Evolutionary conservation across 768 basidiomycete species (phyloP).

Genomic region (Macrolepiota fuliginosa): DNA sequence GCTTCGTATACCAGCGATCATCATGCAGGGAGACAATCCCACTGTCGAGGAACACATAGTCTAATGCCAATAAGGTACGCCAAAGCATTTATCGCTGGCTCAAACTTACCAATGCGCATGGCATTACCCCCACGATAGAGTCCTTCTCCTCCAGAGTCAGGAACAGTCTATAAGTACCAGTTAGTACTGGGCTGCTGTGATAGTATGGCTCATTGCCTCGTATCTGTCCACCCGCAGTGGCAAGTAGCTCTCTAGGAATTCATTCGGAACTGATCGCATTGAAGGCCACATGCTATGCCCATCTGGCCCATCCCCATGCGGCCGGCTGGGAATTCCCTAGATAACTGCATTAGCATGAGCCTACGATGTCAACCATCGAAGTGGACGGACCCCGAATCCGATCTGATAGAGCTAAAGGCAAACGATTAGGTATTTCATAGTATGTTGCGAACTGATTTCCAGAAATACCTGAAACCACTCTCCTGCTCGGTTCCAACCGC

Average conservation of each 20-base stretch:
- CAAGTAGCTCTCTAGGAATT: slow-evolving; percentile 27
- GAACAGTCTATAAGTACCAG: slow-evolving; percentile 16
- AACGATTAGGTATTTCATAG: not conserved
- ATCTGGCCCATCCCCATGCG: slow-evolving; percentile 24
- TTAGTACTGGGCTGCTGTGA: not conserved
- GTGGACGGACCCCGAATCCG: slow-evolving; percentile 21
- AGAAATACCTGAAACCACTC: slow-evolving; percentile 24
- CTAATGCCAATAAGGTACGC: slow-evolving; percentile 6
- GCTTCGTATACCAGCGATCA: slow-evolving; percentile 30
- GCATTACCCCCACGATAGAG: slow-evolving; percentile 29
- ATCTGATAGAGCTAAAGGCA: slow-evolving; percentile 24
- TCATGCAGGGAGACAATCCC: slow-evolving; percentile 29
- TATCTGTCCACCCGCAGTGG: slow-evolving; percentile 27
- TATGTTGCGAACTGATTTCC: not conserved
- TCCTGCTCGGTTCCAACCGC: slow-evolving; percentile 23
- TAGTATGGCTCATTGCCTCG: slow-evolving; percentile 6
- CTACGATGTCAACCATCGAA: not conserved
- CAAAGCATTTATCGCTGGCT: not conserved
- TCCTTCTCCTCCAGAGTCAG: slow-evolving; percentile 29
- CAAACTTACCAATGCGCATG: slow-evolving; percentile 24
- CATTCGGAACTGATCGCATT: slow-evolving; percentile 29
- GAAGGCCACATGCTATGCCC: slow-evolving; percentile 30
- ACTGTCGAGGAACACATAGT: slow-evolving; percentile 26
- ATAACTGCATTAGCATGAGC: not conserved
- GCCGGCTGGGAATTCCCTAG: slow-evolving; percentile 21